phyloP scores from a whole-genome alignment of 108 stramenopile genomes.

The Ochromonas danica region DNA sequence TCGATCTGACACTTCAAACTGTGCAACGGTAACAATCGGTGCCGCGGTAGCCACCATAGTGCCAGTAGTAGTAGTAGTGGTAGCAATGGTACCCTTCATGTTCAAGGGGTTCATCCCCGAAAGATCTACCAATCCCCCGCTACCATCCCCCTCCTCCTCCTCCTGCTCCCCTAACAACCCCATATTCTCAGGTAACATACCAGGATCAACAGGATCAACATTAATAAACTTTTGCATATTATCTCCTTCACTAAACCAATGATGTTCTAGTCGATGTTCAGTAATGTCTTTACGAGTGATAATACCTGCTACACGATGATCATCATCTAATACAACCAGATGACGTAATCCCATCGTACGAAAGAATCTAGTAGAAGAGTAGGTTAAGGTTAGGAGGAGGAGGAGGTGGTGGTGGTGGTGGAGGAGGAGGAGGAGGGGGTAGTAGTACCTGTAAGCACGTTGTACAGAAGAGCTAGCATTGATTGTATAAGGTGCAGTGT shows the following conservation, averaged over 20 bases:
- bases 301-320: constrained; percentile 31
- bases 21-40: too few species aligned
- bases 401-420: background rate
- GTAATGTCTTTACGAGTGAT: constrained; percentile 34
- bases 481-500: constrained; percentile 29
- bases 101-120: background rate
- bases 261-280: constrained; percentile 26
- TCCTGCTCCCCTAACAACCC: background rate
- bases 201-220: constrained; percentile 25
- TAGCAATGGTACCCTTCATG: background rate
- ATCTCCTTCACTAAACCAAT: constrained; percentile 32
- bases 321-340: constrained; percentile 26
- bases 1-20: too few species aligned
- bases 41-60: background rate
- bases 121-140: background rate
- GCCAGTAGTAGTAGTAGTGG: background rate
- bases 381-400: background rate
- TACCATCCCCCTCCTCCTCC: background rate
- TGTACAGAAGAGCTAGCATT: constrained; percentile 15
- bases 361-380: background rate
- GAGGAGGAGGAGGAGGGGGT: background rate
- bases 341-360: constrained; percentile 35
- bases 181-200: background rate
- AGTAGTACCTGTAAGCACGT: constrained; percentile 22
- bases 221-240: constrained; percentile 31